A percentile compares a stretch with the other conserved stretches of the same genome.
Conservation (phyloP, 805 yeast genomes). For the Kazachstania martiniae region DNA sequence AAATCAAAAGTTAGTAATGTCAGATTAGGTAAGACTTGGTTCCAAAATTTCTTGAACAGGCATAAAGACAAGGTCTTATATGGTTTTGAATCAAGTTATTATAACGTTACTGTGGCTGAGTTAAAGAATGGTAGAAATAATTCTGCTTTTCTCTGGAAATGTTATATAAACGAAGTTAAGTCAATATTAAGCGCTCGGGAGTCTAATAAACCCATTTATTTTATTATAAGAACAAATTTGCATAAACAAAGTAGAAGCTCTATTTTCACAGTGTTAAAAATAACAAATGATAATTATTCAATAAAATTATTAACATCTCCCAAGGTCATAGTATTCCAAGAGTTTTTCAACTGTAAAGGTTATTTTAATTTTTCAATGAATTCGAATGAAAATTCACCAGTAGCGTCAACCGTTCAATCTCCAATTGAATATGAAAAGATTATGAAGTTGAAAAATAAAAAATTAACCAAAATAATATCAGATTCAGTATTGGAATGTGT, state of each 20-base stretch:
- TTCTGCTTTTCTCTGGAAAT: slow-evolving; percentile 12
- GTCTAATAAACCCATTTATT: slow-evolving; percentile 9
- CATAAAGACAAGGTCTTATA: slow-evolving; percentile 14
- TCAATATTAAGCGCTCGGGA: too few species aligned
- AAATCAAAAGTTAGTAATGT: slow-evolving; percentile 9
- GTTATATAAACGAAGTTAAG: slow-evolving; percentile 10
- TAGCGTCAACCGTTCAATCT: too few species aligned
- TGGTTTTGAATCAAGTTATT: slow-evolving; percentile 9
- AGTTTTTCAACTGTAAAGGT: slow-evolving; percentile 7
- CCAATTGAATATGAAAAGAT: neutral
- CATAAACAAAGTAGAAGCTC: slow-evolving; percentile 13
- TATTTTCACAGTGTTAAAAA: slow-evolving; percentile 14
- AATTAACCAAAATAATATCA: neutral
- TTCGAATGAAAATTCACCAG: slow-evolving; percentile 2
- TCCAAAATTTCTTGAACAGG: slow-evolving; percentile 14
- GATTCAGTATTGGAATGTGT: neutral
- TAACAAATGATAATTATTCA: slow-evolving; percentile 6
- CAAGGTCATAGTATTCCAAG: slow-evolving; percentile 11
- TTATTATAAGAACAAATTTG: slow-evolving; percentile 10
- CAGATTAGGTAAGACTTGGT: slow-evolving; percentile 18
- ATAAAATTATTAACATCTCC: slow-evolving; percentile 8
- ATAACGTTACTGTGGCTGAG: slow-evolving; percentile 8
- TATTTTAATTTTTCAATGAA: neutral
- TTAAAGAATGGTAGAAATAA: slow-evolving; percentile 12
- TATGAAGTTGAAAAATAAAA: neutral